Evolutionary conservation across 768 basidiomycete genomes (phyloP).

Genomic region (Tricholoma bakamatsutake): DNA sequence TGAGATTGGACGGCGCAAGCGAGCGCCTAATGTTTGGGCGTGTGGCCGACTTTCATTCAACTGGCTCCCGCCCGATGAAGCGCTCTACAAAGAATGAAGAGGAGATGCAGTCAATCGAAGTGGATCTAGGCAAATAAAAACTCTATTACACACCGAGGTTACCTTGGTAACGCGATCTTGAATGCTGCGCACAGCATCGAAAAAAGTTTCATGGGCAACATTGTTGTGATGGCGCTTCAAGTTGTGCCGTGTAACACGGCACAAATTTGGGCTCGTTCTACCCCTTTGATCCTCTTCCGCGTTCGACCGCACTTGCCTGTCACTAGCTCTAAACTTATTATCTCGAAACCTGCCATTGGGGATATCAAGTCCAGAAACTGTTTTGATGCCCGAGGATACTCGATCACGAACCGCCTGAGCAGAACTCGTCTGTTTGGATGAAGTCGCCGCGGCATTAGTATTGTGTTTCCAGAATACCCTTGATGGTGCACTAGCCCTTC

Average conservation of each 20-base stretch:
- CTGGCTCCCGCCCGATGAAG: slow-evolving; percentile 3
- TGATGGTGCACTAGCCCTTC: slow-evolving; percentile 27
- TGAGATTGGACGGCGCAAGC: neutral
- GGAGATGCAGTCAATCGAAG: neutral
- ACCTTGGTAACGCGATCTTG: slow-evolving; percentile 10
- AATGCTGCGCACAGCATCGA: neutral
- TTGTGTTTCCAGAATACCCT: slow-evolving; percentile 14
- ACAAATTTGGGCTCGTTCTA: neutral
- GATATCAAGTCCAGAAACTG: neutral
- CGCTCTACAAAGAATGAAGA: neutral
- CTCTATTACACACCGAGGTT: slow-evolving; percentile 7
- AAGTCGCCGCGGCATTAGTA: neutral
- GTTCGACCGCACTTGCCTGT: neutral
- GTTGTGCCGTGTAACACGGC: neutral
- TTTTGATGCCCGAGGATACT: neutral
- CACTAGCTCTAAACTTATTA: too few relatives aligned
- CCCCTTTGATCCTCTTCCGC: neutral
- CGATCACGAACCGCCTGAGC: neutral
- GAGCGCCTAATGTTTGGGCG: neutral
- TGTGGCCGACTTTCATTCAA: slow-evolving; percentile 4
- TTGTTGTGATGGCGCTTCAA: neutral
- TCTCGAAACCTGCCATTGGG: neutral
- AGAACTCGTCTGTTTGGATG: neutral
- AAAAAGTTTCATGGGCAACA: neutral
- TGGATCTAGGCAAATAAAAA: neutral